Conservation (phyloP, 108 stramenopile species). For the Poteriospumella lacustris region DNA sequence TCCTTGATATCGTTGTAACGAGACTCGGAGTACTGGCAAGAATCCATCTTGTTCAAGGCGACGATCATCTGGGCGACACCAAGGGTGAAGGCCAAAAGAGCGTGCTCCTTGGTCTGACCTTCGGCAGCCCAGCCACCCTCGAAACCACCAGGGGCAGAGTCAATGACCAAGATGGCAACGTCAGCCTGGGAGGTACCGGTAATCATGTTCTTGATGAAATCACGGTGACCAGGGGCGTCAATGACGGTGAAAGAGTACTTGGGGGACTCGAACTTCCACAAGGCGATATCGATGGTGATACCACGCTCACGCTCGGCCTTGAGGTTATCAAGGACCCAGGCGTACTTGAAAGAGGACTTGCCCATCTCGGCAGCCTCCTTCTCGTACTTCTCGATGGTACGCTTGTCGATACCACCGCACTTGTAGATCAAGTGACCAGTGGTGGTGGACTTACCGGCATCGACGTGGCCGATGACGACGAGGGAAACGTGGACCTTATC, state of each 20-base stretch:
- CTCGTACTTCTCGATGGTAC: conserved; percentile 89
- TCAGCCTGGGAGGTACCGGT: conserved; percentile 90
- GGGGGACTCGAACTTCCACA: conserved; percentile 83
- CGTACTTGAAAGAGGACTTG: conserved; percentile 85
- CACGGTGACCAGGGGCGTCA: conserved; percentile 88
- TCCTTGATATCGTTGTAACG: conserved; percentile 81
- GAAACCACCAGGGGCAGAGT: conserved; percentile 73
- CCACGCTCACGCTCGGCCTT: conserved; percentile 91
- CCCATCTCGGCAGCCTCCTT: conserved; percentile 87
- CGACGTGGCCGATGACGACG: conserved; percentile 69
- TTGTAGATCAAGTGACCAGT: conserved; percentile 86
- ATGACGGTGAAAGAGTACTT: conserved; percentile 82
- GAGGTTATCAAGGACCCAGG: conserved; percentile 91
- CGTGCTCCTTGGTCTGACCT: conserved; percentile 86
- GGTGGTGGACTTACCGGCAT: conserved; percentile 90
- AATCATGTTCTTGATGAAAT: conserved; percentile 86
- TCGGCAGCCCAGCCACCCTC: conserved; percentile 80
- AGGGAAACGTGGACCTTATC: conserved; percentile 27
- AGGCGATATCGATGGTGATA: conserved; percentile 88
- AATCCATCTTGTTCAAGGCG: conserved; percentile 91
- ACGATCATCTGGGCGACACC: conserved; percentile 97
- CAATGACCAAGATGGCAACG: conserved; percentile 80
- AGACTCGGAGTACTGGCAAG: conserved; percentile 74
- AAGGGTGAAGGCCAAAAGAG: conserved; percentile 81
- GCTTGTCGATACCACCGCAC: conserved; percentile 73